Evolutionary conservation across 2,329 filamentous ascomycete genomes (phyloP), one percentile per base, ranked within the genome.

Genomic region (Plenodomus lindquistii): DNA sequence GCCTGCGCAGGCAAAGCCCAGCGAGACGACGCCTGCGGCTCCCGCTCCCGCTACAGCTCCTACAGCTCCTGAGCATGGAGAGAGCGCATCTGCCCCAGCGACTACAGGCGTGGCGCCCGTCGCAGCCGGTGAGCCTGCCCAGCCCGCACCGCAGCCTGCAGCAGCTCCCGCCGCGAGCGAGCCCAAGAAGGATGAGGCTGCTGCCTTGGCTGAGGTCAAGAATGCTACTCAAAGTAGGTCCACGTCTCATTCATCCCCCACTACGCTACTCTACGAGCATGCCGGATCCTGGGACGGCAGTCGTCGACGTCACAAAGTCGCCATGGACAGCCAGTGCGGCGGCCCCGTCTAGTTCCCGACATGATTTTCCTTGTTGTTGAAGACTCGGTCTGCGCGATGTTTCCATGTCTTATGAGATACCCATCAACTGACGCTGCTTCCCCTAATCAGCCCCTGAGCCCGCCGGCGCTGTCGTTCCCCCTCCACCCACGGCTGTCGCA

Each of bases 151-250:
- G 13, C 49, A 57, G n/a, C 54, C 57, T 21, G 59, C 52, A 27
- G 52, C 61, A 10, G 60, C 49, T n/a, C 50, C 65, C 6, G 59
- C 59, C 47, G 41, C 55, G 40, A 45, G 39, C 37, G 62, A 67
- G 41, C 38, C 59, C 37, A 66, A 59, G 36, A 62, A 63, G 52
- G 55, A 63, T 15, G 67, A 67, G 56, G 46, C 53, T 41, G 64
- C 64, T 44, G 60, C 64, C 8, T 48, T 62, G 41, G 49, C 67
- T 18, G 66, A 69, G 50, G 57, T 68, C 50, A 71, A 68, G 60
- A 57, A 64, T 44, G 68, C 66, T 22, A 70, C 68, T 43, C 54
- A 61, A 41, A 65, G 69, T 72, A 70, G 50, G 68, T 69, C 47
- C 34, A 49, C 36, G 49, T 61, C 50, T 48, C 46, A 29, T 57